Base-by-base conservation (phyloP, 2,329 filamentous ascomycete genomes). In the Dryadomyces quercus-mongolicae region DNA sequence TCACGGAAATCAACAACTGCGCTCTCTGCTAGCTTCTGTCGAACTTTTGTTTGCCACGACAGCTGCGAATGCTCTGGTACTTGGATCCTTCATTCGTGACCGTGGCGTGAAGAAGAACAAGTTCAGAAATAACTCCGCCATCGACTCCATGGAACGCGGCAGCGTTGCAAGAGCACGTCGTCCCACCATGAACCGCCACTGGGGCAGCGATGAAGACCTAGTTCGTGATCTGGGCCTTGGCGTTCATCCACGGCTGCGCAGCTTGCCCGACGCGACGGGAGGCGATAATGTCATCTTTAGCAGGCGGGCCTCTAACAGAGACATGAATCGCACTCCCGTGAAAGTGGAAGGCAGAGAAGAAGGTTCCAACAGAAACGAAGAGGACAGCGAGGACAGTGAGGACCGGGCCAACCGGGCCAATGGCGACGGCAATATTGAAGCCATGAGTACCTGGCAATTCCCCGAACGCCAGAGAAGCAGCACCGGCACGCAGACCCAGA, bases 51-150 rank as follows among this genome's bases (percentile, higher is more conserved):
- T 92, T 51, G 91, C 93, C 5, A 88, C 91, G 0, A 82, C 83
- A 0, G 86, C 94, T 0, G 88, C 92, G 13, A 98, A 97, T 65
- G 84, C 86, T 3, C 76, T 98, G 20, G 87, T 96, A 1, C 79
- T 98, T 2, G 92, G 92, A 13, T 95, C 91, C 0, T 97, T 97
- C 64, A 82, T 97, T 31, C 81, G 92, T 15, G 92, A 97, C 66
- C 81, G 88, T 53, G 93, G 93, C 25, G 73, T 90, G 44, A 97
- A 97, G 74, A 95, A 94, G 69, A 77, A 78, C 55, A 93, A 89
- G 65, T 96, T 87, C 70, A 84, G 85, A 53, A 77, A 81, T 57
- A 75, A 75, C 16, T 81, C 83, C 1, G 71, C 78, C 4, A 76
- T 77, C 46, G 80, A 81, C 44, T 90, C 86, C 1, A 71, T 85